Evolutionary conservation across 1,284 basidiomycete genomes (phyloP).

Genomic region (Ganoderma boninense): DNA sequence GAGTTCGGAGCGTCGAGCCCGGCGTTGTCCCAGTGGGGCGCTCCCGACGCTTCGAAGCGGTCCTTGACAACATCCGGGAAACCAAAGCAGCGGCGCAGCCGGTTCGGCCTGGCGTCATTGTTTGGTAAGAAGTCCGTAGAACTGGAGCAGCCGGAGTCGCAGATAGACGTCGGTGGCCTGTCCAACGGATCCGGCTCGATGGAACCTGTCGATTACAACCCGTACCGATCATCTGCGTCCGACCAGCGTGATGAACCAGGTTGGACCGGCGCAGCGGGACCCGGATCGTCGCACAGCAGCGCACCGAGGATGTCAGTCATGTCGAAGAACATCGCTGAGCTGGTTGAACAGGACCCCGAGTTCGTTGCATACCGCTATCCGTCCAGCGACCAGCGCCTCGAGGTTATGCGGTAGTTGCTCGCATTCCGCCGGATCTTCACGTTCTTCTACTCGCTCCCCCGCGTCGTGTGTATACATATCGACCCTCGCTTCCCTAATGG

Average conservation of each 20-base stretch:
- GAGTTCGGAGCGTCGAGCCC: slow-evolving; percentile 74
- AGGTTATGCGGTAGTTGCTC: slow-evolving; percentile 58
- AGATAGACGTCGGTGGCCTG: slow-evolving; percentile 1
- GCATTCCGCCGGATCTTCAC: slow-evolving; percentile 1
- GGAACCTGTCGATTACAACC: slow-evolving; percentile 37
- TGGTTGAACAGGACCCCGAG: slow-evolving; percentile 81
- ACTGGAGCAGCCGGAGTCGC: slow-evolving; percentile 18
- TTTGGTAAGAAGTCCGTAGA: slow-evolving; percentile 30
- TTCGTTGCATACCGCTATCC: slow-evolving; percentile 88
- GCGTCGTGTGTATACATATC: slow-evolving; percentile 15
- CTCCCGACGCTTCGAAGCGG: slow-evolving; percentile 50
- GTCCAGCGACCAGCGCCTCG: slow-evolving; percentile 63
- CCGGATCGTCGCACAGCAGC: slow-evolving; percentile 42
- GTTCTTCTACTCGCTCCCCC: slow-evolving; percentile 6
- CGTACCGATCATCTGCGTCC: slow-evolving; percentile 42
- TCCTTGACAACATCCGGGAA: slow-evolving; percentile 35
- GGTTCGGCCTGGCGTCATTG: slow-evolving; percentile 70
- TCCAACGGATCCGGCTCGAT: slow-evolving; percentile 30
- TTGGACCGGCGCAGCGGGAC: slow-evolving; percentile 46
- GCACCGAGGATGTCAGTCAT: slow-evolving; percentile 63
- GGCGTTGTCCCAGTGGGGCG: slow-evolving; percentile 65
- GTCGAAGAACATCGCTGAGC: slow-evolving; percentile 75
- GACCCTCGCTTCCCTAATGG: slow-evolving; percentile 22
- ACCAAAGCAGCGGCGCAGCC: slow-evolving; percentile 57
- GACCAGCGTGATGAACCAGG: slow-evolving; percentile 49